Base-by-base conservation (phyloP, 371 early-diverging fungal genomes). In the Ordospora colligata region DNA sequence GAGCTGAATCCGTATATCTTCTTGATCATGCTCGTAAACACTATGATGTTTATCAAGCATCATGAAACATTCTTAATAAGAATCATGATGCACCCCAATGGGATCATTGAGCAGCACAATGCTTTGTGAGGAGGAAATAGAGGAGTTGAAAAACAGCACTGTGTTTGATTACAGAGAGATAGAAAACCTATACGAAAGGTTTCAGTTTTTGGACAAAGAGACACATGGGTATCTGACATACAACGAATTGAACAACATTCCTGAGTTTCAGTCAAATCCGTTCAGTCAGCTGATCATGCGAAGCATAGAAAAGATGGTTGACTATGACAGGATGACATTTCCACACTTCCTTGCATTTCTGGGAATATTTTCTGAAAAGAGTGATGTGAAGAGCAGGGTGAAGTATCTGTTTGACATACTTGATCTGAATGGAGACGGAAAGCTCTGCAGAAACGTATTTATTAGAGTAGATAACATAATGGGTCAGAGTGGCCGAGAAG, bases 231-330 rank as follows among this genome's bases (percentile, higher is more conserved):
- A 69, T 66, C 25, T 82, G 8, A 73, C 80, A 17, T 82, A 62
- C 52, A 68, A 72, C 4, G 83, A 82, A 11, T 44, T 82, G 14
- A 74, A 79, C 49, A 74, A 67, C 45, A 71, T 82, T 5, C 83
- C 83, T 21, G 83, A 82, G 63, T 80, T 82, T 65, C 66, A 71
- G 11, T 67, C 72, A 0, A 82, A 82, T 62, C 83, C 83, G n/a
- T 67, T 82, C n/a, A 70, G 43, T n/a, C 67, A 50, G 14, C 63
- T 77, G 7, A 71, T 82, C 27, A 44, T 79, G 67, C 66, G 40
- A 21, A 72, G 50, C 17, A 74, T 82, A 17, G 83, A 82, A 43
- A 63, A 68, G 23, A 58, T n/a, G 12, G 46, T 67, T 14, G 70
- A 78, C 17, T 80, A 80, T 37, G 70, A 77, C 22, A 82, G 77